These are phyloP conservation scores for Penicillium sp. DNA, from an alignment of 2,329 filamentous ascomycete species.

Conservation along the genomic window DNA sequence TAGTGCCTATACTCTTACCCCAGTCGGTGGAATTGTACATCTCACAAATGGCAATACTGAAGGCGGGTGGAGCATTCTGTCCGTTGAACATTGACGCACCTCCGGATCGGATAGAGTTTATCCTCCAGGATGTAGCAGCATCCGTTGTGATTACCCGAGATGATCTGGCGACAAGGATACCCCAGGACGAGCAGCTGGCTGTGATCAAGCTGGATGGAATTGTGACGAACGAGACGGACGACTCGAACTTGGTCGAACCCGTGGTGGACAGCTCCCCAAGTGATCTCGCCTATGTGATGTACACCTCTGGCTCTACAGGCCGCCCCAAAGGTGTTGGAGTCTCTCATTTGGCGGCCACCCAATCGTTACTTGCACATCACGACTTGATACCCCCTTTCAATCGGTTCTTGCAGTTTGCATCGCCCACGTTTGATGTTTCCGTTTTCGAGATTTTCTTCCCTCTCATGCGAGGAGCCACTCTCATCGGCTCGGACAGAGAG, in stretches of 20 bases:
- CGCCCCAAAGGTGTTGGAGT: constrained; percentile 83
- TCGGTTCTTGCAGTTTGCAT: constrained; percentile 86
- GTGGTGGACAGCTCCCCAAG: constrained; percentile 25
- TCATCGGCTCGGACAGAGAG: constrained; percentile 68
- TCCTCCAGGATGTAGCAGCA: constrained; percentile 73
- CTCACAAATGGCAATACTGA: constrained; percentile 71
- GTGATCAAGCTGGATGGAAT: constrained; percentile 25
- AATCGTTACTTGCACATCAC: constrained; percentile 79
- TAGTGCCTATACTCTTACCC: constrained; percentile 74
- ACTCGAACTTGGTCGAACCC: not conserved
- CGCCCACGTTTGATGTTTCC: constrained; percentile 90
- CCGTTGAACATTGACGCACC: constrained; percentile 78
- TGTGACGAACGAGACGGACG: constrained; percentile 1
- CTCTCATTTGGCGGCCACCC: constrained; percentile 75
- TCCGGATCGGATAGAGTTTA: constrained; percentile 72
- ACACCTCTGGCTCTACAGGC: constrained; percentile 87
- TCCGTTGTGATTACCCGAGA: constrained; percentile 63
- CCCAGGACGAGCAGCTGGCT: constrained; percentile 17
- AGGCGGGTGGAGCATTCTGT: constrained; percentile 81
- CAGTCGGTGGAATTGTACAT: constrained; percentile 78
- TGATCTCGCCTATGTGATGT: constrained; percentile 79
- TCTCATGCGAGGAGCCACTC: constrained; percentile 67
- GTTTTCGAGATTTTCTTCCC: constrained; percentile 96
- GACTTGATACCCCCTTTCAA: constrained; percentile 71
- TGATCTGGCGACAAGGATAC: constrained; percentile 21